Evolutionary conservation across 179 eudicot species (phyloP), one percentile per base, ranked within the genome.

Genomic region (Beta macrorhiza): DNA sequence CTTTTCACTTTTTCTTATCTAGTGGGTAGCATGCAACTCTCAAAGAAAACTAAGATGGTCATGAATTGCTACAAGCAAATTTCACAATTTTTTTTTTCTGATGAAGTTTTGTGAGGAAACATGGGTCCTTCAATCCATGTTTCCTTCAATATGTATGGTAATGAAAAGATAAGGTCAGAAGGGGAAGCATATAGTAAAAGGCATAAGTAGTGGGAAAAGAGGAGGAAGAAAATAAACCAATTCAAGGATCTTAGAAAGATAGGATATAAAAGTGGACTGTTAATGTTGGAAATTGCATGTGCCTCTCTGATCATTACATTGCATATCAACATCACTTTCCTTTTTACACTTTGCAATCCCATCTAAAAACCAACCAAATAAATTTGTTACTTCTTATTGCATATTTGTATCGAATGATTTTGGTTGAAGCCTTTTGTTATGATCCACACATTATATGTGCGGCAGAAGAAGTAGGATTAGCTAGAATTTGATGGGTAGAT

Each of bases 261-360:
- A 1, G 52, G 17, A 42, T 8, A 16, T 29, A 11, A 17, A 74
- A 74, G 65, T 74, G 51, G 20, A 74, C 22, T 29, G 77, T 74
- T 55, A 74, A 55, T 74, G 65, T 74, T 57, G 51, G 78, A 22
- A 32, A 74, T 13, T 73, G 62, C 76, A 73, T 73, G 76, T 73
- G 76, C 62, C 5, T 73, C 76, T 73, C 47, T 73, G 47, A 55
- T 73, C 45, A 73, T 55, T 55, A 15, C 62, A 74, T 74, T 55
- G 65, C 77, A 56, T 17, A 74, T 56, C 77, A 74, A 56, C 77
- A 56, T 32, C 77, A 1, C 64, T 55, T 74, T 74, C 25, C 77
- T 56, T 57, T 56, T 51, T 55, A 29, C 62, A 73, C 77, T 74
- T 74, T 32, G 16, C 45, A 16, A 29, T 29, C 77, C 52, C 52